These are phyloP conservation scores for Pyrrhoderma lamaoense DNA, from an alignment of 1,284 basidiomycete species.

Conservation along the genomic window DNA sequence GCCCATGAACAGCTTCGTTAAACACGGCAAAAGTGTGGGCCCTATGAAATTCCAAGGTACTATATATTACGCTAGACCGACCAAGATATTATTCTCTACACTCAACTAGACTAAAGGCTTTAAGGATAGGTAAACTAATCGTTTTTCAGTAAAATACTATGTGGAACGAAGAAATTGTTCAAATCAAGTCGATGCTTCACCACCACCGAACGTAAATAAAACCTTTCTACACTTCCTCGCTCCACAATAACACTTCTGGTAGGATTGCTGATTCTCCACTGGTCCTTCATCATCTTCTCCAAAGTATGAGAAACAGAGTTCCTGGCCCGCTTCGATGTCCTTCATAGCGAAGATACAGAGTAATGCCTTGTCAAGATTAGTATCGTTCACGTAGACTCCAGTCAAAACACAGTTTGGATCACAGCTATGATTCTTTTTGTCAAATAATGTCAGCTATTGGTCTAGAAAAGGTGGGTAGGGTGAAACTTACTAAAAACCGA, in stretches of 20 bases:
- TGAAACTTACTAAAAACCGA: slow-evolving; percentile 49
- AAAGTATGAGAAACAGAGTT: slow-evolving; percentile 77
- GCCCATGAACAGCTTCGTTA: no score
- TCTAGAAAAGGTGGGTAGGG: no score
- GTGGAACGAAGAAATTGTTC: background rate
- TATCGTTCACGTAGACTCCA: slow-evolving; percentile 66
- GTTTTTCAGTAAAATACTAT: no score
- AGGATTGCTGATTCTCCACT: slow-evolving; percentile 36
- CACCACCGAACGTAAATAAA: slow-evolving; percentile 2
- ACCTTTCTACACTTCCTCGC: slow-evolving; percentile 38
- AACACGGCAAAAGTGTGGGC: no score
- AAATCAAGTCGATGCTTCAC: no score
- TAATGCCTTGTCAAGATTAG: slow-evolving; percentile 50
- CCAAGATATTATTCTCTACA: no score
- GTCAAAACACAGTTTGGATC: slow-evolving; percentile 74
- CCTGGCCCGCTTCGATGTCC: slow-evolving; percentile 61
- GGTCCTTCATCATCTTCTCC: slow-evolving; percentile 38
- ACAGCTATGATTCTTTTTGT: slow-evolving; percentile 78
- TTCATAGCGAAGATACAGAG: slow-evolving; percentile 64
- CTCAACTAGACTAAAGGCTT: no score
- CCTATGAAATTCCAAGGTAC: no score
- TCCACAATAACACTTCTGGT: slow-evolving; percentile 46
- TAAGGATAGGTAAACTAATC: no score
- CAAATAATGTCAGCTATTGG: no score
- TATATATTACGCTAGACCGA: no score